Evolutionary conservation across 768 basidiomycete genomes (phyloP).

Genomic region (Tubosaeta sp.): DNA sequence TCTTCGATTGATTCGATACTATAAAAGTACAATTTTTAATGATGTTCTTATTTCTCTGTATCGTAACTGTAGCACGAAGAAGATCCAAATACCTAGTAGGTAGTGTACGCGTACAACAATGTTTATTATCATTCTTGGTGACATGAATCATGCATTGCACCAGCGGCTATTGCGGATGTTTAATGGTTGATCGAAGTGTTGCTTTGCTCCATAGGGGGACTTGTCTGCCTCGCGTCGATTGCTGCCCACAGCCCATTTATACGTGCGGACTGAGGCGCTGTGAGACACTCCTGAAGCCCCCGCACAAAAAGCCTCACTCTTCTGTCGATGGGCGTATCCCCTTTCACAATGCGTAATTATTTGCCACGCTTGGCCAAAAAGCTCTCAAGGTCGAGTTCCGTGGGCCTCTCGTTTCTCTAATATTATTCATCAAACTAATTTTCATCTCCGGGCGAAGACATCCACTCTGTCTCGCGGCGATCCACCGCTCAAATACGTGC

Average conservation of each 20-base stretch:
- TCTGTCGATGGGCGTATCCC: constrained; percentile 1
- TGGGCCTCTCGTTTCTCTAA: constrained; percentile 3
- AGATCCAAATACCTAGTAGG: neutral
- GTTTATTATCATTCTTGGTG: constrained; percentile 1
- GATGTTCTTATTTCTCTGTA: constrained; percentile 9
- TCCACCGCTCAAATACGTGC: constrained; percentile 16
- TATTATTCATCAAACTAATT: neutral
- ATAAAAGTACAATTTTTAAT: neutral
- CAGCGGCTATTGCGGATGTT: neutral
- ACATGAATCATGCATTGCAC: neutral
- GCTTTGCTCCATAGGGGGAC: neutral
- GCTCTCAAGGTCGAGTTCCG: neutral
- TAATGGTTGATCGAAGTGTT: neutral
- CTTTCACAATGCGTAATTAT: constrained; percentile 4
- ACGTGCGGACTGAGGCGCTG: neutral
- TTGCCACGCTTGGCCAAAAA: neutral
- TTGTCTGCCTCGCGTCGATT: constrained; percentile 6
- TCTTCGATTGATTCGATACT: constrained; percentile 10
- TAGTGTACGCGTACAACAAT: neutral
- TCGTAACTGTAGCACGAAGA: neutral
- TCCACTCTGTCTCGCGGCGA: neutral
- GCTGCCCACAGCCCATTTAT: constrained; percentile 15
- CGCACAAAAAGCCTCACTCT: neutral
- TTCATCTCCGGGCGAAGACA: constrained; percentile 2
- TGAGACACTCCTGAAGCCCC: neutral